Percentiles rank a stretch among this genome's conserved stretches.
These are phyloP conservation scores for Oryza meyeriana DNA, from an alignment of 176 grass and related monocot species.

Conservation along the genomic window DNA sequence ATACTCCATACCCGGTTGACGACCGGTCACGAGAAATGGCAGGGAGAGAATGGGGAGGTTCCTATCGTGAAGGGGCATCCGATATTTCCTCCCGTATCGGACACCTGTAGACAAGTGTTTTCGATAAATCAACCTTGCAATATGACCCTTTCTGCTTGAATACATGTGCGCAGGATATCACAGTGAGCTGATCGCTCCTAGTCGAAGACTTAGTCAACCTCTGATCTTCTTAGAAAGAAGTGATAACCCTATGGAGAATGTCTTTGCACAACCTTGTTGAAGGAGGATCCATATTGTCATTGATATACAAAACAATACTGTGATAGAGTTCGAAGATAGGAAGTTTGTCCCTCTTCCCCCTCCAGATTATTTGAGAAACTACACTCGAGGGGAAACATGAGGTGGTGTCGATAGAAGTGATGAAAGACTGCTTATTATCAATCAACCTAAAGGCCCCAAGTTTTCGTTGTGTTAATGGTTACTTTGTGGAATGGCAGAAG, in stretches of 20 bases:
- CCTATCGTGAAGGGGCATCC: no score
- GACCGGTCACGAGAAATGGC: no score
- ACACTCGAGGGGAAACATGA: slow-evolving; percentile 89
- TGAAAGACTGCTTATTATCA: slow-evolving; percentile 76
- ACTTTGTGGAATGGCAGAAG: slow-evolving; percentile 97
- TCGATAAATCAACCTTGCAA: no score
- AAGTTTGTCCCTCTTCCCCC: slow-evolving; percentile 87
- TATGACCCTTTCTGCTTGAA: neutral
- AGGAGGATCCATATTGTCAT: slow-evolving; percentile 82
- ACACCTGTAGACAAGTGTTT: no score
- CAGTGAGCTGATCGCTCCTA: slow-evolving; percentile 78
- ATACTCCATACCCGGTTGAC: no score
- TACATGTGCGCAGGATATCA: slow-evolving; percentile 90
- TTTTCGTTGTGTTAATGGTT: slow-evolving; percentile 90
- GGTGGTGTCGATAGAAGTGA: slow-evolving; percentile 95
- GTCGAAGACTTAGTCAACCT: slow-evolving; percentile 80
- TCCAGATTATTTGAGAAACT: slow-evolving; percentile 91
- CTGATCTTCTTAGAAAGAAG: slow-evolving; percentile 98
- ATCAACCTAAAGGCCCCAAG: slow-evolving; percentile 91
- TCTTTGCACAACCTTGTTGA: slow-evolving; percentile 94
- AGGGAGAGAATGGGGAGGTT: no score
- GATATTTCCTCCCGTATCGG: no score
- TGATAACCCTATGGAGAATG: slow-evolving; percentile 96
- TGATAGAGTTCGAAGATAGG: slow-evolving; percentile 95
- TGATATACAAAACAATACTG: slow-evolving; percentile 84